Conservation (phyloP, 306 rosid genomes). For the Calophaca sinica region DNA sequence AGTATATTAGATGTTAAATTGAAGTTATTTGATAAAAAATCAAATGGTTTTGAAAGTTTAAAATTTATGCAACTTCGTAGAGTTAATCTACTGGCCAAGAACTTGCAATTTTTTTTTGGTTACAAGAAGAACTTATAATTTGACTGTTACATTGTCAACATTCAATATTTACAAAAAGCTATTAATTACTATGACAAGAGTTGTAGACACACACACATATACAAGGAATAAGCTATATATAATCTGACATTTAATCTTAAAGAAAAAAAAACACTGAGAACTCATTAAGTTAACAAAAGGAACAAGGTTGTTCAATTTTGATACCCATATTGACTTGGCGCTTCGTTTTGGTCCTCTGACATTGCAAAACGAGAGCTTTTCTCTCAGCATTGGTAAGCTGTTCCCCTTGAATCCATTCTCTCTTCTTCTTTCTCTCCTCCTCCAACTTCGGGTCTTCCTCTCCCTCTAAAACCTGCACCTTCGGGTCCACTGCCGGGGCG, state of each 20-base stretch:
- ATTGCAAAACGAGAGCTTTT: slow-evolving; percentile 66
- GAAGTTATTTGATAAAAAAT: not conserved
- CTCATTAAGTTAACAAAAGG: not conserved
- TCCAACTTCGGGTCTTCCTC: slow-evolving; percentile 67
- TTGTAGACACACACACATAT: no score
- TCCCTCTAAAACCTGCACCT: slow-evolving; percentile 65
- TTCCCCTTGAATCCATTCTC: slow-evolving; percentile 70
- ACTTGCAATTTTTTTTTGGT: no score
- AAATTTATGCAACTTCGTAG: no score
- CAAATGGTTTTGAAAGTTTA: no score
- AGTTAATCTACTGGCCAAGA: no score
- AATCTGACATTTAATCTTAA: no score
- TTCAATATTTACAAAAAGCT: no score
- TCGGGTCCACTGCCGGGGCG: slow-evolving; percentile 82
- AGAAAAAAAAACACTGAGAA: no score
- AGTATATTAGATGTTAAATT: not conserved
- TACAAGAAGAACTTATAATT: no score
- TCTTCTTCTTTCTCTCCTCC: slow-evolving; percentile 64
- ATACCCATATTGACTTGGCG: slow-evolving; percentile 89
- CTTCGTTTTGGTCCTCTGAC: slow-evolving; percentile 69
- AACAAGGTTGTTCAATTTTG: not conserved
- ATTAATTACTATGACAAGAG: no score
- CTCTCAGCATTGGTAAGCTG: slow-evolving; percentile 73
- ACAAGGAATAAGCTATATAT: no score
- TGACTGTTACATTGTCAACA: no score